Evolutionary conservation across 106 monocot species (phyloP), one percentile per base, ranked within the genome.

Genomic region (Iris macrosiphon): DNA sequence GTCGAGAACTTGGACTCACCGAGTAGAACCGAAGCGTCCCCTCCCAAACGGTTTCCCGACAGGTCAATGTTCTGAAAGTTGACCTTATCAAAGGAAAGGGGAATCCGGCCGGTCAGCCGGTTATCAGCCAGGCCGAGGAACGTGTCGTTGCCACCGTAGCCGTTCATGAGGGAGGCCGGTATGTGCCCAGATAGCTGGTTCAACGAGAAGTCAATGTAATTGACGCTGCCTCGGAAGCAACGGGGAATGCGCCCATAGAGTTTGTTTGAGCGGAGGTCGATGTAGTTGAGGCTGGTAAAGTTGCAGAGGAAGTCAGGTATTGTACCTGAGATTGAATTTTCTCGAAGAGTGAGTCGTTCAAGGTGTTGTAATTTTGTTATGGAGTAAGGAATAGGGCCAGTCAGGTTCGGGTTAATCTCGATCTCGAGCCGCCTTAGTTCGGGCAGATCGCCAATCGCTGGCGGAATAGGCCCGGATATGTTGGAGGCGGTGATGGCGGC

Each of bases 11-110:
- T 76, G 9, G 46, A 45, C 31, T 40, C 33, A 1, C 62, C 70
- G 34, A 86, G 81, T 45, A 81, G 17, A 46, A 73, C 59, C 25
- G 76, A 77, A 0, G 81, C 66, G 38, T 86, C 72, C 14, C 86
- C 81, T 25, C 52, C 30, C 3, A 81, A 52, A n/a, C 44, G 23
- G 72, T 85, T 85, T n/a, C 68, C 34, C 1, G 72, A 69, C 19
- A 85, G 39, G 31, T 85, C 65, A 18, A 85, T 45, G 18, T 19
- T 55, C 13, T 52, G 6, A 29, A 56, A 49, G 16, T 53, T 48
- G 6, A 40, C 38, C 12, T 19, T 25, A 20, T 57, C 65, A 14
- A 77, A 54, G 1, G 52, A 41, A 1, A 6, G 1, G 1, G 81
- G 86, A 19, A 86, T 54, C 8, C 21, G 9, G 13, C 85, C 85